Conservation (phyloP, 176 grass and related monocot species). For the Hyparrhenia diplandra region DNA sequence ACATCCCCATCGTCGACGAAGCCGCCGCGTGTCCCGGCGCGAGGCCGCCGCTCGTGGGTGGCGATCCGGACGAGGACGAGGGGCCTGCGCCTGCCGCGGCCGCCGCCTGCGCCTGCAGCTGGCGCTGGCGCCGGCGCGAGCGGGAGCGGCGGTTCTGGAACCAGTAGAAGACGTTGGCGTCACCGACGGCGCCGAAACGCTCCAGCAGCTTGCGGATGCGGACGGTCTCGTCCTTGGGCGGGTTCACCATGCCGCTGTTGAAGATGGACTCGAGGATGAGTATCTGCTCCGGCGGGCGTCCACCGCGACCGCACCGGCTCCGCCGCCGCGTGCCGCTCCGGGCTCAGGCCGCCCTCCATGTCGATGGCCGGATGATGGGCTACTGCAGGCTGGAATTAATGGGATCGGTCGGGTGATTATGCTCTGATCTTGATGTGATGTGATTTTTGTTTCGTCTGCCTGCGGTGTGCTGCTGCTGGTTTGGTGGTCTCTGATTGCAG, state of each 20-base stretch:
- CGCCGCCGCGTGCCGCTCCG: conserved; percentile 26
- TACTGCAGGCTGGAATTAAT: background rate
- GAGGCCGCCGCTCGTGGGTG: background rate
- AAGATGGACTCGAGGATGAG: conserved; percentile 97
- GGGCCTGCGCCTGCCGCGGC: background rate
- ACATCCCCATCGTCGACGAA: conserved; percentile 12
- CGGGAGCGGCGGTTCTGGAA: conserved; percentile 93
- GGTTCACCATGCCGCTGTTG: conserved; percentile 96
- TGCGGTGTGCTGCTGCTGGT: background rate
- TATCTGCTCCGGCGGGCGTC: conserved; percentile 93
- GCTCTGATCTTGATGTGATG: background rate
- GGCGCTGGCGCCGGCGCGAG: conserved; percentile 85
- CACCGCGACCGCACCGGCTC: conserved; percentile 80
- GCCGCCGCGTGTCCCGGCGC: conserved; percentile 1
- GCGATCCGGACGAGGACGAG: conserved; percentile 25
- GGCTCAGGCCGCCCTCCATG: conserved; percentile 42
- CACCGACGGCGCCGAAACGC: conserved; percentile 84
- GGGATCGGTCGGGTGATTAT: background rate
- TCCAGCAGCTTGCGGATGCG: conserved; percentile 92
- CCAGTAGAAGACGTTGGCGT: conserved; percentile 99
- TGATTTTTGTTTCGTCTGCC: background rate
- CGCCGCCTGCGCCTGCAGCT: conserved; percentile 56
- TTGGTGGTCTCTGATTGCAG: background rate
- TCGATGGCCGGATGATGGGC: background rate
- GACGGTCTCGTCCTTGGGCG: conserved; percentile 89